Evolutionary conservation across 139 green algal species (phyloP), one percentile per base, ranked within the genome.

Genomic region (Chlorella sorokiniana): DNA sequence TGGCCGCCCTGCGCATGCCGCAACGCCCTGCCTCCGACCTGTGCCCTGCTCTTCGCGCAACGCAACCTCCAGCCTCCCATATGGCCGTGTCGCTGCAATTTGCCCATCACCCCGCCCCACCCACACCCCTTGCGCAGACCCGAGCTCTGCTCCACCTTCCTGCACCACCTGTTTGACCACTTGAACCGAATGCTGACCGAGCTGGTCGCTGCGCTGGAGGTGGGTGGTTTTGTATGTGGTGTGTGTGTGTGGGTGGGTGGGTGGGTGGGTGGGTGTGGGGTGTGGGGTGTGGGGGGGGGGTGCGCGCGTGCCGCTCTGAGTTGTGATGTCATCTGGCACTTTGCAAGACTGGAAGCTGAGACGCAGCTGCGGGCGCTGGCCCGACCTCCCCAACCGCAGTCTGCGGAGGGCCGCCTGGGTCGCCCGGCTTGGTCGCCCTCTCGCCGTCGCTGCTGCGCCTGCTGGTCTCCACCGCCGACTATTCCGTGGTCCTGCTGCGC

Each of bases 141-240:
- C 1, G 31, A 67, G 10, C 71, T 96, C 56, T 87, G 83, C n/a
- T 40, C 70, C 23, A 63, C 76, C 69, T 97, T 98, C 85, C 76
- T 98, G 4, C 93, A 98, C 87, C 88, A 91, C 54, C 86, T 98
- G 51, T 95, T 98, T 85, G 94, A 91, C 84, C 94, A 84, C 20
- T 81, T 94, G 45, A 98, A 96, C 85, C 96, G 94, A 93, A 93
- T 91, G 20, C 70, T 94, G 35, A 96, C 93, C 7, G 94, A 98
- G 85, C 92, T 98, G 73, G 86, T 85, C 31, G 86, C 94, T 4
- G 65, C 88, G 22, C 69, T 79, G n/a, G 85, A 93, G 70, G 79
- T 91, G 48, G 25, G 85, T 40, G 54, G 22, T 52, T 18, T 25
- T 33, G 67, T 41, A 16, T 54, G 38, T 37, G 25, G 38, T 73